Evolutionary conservation across 805 yeast species (phyloP).

Genomic region (Candida sithepensis): DNA sequence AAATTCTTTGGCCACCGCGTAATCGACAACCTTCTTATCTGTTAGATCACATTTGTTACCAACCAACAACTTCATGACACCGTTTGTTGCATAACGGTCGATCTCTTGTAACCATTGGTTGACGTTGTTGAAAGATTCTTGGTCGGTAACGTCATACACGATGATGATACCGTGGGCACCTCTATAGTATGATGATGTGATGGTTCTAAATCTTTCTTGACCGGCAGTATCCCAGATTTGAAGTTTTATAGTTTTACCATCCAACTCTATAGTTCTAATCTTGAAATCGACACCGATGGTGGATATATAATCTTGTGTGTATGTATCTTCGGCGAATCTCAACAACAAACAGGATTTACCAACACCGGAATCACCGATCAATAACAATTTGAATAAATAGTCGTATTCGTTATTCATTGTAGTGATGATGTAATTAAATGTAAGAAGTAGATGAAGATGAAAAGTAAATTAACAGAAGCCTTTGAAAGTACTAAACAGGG

Average conservation of each 20-base stretch:
- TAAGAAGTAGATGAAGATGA: neutral
- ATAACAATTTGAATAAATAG: constrained; percentile 87
- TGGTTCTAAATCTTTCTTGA: constrained; percentile 96
- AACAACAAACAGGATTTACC: constrained; percentile 94
- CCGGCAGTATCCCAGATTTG: constrained; percentile 99
- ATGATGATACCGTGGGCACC: constrained; percentile 99
- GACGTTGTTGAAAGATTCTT: constrained; percentile 92
- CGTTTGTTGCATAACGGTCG: constrained; percentile 97
- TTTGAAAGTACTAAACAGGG: neutral
- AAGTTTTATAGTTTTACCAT: constrained; percentile 94
- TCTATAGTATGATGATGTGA: constrained; percentile 94
- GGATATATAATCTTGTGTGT: constrained; percentile 93
- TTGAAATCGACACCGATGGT: constrained; percentile 97
- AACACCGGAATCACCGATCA: constrained; percentile 98
- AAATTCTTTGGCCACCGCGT: constrained; percentile 94
- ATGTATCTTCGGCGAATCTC: constrained; percentile 96
- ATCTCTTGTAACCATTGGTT: constrained; percentile 99
- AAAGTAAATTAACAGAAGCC: neutral
- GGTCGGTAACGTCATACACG: constrained; percentile 97
- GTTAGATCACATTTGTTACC: constrained; percentile 95
- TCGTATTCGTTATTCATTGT: constrained; percentile 93
- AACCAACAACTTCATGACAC: constrained; percentile 90
- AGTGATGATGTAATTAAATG: neutral
- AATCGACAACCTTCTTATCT: constrained; percentile 93
- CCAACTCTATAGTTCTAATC: constrained; percentile 85